Evolutionary conservation across 1,284 basidiomycete species (phyloP), one percentile per base, ranked within the genome.

Genomic region (Schizophyllum commune): DNA sequence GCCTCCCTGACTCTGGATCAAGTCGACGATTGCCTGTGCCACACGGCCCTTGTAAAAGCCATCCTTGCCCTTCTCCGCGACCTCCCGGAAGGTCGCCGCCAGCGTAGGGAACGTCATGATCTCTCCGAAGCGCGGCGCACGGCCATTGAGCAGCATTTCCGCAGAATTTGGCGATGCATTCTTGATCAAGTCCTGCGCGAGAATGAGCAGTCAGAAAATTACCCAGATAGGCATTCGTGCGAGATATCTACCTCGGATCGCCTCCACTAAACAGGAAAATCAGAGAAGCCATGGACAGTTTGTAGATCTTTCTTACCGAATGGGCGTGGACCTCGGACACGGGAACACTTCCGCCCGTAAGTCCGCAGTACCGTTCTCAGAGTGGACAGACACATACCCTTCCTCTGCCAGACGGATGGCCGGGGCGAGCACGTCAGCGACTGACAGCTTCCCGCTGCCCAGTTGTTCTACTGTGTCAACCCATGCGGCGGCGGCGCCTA

Each of bases 21-120:
- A 77, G 55, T 96, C 88, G 15, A 98, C 93, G 62, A 98, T 95
- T 0, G 91, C 91, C 71, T 96, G 78, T 0, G 96, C 96, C 21
- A 98, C 76, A 5, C 90, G 79, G 1, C 96, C 96, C 69, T 88
- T 91, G 77, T 98, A 98, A 73, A 94, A 98, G 0, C 94, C 96
- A 59, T 90, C 85, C 67, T 91, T 93, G 4, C 96, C 96, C 39
- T 92, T 76, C 61, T 84, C 82, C 0, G 86, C 92, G 6, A 98
- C 77, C 56, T 85, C 82, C 59, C 88, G 83, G 77, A 98, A 95
- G 0, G 94, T 96, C 67, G 81, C 76, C 0, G 91, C 96, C 6
- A 98, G 83, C 66, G 86, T 89, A 0, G 93, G 88, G 58, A 94
- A 80, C 61, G 79, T 83, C 75, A 92, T 84, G 66, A 94, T 81